Evolutionary conservation across 371 early-diverging fungal genomes (phyloP).

Genomic region (Circinella minor): DNA sequence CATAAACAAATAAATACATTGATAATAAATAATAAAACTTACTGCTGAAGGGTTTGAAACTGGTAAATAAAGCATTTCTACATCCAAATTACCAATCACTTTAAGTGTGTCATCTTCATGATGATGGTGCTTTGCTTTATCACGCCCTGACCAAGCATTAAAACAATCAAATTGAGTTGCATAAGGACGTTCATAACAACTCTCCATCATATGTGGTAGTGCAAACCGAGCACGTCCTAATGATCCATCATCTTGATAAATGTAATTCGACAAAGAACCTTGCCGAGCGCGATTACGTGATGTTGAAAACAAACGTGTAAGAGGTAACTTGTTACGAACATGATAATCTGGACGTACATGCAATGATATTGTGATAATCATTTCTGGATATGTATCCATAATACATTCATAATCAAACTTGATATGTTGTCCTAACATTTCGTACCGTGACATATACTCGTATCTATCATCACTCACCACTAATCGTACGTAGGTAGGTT

Average conservation of each 20-base stretch:
- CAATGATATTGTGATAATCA: slow-evolving; percentile 45
- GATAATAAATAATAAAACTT: slow-evolving; percentile 8
- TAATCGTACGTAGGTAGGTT: slow-evolving; percentile 48
- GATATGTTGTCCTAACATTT: slow-evolving; percentile 29
- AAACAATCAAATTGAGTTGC: slow-evolving; percentile 46
- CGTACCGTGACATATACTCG: slow-evolving; percentile 55
- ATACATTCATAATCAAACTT: slow-evolving; percentile 46
- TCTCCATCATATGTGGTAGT: slow-evolving; percentile 45
- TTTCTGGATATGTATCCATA: slow-evolving; percentile 41
- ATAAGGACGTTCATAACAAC: slow-evolving; percentile 43
- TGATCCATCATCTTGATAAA: slow-evolving; percentile 50
- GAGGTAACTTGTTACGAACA: slow-evolving; percentile 32
- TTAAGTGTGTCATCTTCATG: slow-evolving; percentile 42
- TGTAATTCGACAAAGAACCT: slow-evolving; percentile 45
- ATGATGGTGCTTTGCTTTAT: slow-evolving; percentile 27
- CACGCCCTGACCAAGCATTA: slow-evolving; percentile 47
- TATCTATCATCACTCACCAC: slow-evolving; percentile 53
- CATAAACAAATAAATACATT: not conserved
- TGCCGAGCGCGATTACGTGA: slow-evolving; percentile 39
- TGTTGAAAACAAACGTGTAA: slow-evolving; percentile 31
- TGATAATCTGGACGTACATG: slow-evolving; percentile 53
- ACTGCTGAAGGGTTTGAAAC: slow-evolving; percentile 34
- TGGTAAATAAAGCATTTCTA: slow-evolving; percentile 47
- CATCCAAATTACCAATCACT: slow-evolving; percentile 41
- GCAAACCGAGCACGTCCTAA: slow-evolving; percentile 51